These are phyloP conservation scores for Eucalyptus caleyi DNA, from an alignment of 345 rosid species.

Conservation along the genomic window DNA sequence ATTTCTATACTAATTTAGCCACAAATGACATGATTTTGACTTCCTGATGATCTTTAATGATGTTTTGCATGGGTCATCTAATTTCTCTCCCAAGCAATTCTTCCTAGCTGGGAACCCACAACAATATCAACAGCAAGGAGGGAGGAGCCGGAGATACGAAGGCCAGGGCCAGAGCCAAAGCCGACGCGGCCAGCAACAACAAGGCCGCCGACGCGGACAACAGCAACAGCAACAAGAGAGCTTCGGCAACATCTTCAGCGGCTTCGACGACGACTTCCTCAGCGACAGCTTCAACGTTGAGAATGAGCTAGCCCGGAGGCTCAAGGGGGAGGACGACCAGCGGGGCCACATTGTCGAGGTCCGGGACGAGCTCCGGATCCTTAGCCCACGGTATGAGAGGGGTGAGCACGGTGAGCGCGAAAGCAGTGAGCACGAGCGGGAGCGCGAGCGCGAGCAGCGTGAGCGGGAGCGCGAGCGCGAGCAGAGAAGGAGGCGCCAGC, in stretches of 20 bases:
- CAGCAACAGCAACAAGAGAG: background rate
- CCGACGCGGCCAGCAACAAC: background rate
- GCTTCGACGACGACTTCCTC: conserved; percentile 17
- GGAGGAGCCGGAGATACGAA: background rate
- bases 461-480: background rate
- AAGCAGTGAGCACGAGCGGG: too few relatives aligned
- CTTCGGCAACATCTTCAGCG: conserved; percentile 21
- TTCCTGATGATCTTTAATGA: background rate
- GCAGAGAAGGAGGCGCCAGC: background rate
- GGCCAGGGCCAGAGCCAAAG: background rate
- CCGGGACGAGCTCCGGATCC: conserved; percentile 13
- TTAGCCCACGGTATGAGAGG: conserved; percentile 1
- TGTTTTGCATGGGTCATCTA: background rate
- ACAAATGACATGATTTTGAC: background rate
- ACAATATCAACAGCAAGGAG: background rate
- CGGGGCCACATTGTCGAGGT: conserved; percentile 47
- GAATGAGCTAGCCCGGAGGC: conserved; percentile 20
- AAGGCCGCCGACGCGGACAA: background rate
- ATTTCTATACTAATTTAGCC: background rate
- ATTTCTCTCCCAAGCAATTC: conserved; percentile 14
- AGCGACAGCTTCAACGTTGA: conserved; percentile 35
- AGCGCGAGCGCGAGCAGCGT: background rate
- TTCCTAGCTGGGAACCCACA: conserved; percentile 37
- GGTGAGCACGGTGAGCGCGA: background rate
- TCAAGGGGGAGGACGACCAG: conserved; percentile 17